phyloP scores from a whole-genome alignment of 331 rosid species.

The Quercus tomentella region DNA sequence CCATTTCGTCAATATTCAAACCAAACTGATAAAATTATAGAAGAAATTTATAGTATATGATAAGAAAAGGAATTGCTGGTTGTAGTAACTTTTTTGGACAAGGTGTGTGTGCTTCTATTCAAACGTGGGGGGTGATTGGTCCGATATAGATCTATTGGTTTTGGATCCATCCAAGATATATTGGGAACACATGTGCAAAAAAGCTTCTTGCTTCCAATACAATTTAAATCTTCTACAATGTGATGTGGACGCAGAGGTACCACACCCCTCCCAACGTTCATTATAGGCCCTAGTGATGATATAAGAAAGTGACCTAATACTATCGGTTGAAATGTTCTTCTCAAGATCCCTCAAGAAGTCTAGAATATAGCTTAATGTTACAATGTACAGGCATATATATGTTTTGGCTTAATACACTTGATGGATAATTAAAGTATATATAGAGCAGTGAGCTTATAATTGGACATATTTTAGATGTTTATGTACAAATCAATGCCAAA shows the following conservation, averaged over 20 bases:
- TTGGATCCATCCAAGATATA: constrained; percentile 31
- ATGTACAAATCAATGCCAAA: too few species aligned
- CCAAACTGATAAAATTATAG: neutral
- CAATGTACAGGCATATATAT: neutral
- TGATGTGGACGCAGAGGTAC: constrained; percentile 23
- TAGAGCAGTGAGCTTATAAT: too few species aligned
- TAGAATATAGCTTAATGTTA: neutral
- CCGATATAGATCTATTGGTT: constrained; percentile 18
- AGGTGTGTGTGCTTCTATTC: constrained; percentile 39
- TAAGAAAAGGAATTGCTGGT: constrained; percentile 19
- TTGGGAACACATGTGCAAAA: constrained; percentile 35
- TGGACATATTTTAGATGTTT: too few species aligned
- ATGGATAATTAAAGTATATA: neutral
- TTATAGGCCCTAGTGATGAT: constrained; percentile 20
- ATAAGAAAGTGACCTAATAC: constrained; percentile 33
- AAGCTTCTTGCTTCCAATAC: constrained; percentile 44
- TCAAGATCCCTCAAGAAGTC: neutral
- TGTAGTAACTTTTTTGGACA: constrained; percentile 46
- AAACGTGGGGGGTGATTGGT: constrained; percentile 24
- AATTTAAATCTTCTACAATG: constrained; percentile 34
- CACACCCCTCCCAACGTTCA: constrained; percentile 24
- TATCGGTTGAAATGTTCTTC: constrained; percentile 20
- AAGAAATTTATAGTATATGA: constrained; percentile 4
- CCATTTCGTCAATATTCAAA: neutral
- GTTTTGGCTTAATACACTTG: neutral